Evolutionary conservation across 1,139 yeast species (phyloP).

Genomic region (Geotrichum australiense): DNA sequence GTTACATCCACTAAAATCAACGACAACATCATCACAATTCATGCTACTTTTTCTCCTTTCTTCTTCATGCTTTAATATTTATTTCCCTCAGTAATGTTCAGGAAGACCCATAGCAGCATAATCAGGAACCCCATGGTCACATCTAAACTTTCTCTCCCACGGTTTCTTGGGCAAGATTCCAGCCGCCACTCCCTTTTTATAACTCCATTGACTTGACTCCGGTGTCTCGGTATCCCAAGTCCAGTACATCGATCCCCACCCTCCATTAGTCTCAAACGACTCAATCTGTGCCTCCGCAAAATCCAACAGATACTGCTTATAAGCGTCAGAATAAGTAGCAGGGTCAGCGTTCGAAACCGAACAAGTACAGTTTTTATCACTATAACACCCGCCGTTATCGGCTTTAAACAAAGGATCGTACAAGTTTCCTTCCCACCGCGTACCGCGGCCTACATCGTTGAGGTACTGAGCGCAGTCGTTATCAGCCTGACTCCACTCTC

Average conservation of each 20-base stretch:
- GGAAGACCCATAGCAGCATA: conserved; percentile 28
- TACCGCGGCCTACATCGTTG: conserved; percentile 79
- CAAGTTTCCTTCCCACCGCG: conserved; percentile 62
- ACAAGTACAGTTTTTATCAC: conserved; percentile 29
- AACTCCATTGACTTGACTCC: conserved; percentile 33
- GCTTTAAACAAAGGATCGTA: conserved; percentile 20
- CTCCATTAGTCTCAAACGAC: conserved; percentile 27
- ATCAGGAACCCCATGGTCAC: conserved; percentile 25
- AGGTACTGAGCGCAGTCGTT: conserved; percentile 85
- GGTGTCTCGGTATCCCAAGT: conserved; percentile 34
- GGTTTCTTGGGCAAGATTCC: conserved; percentile 31
- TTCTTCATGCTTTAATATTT: not conserved
- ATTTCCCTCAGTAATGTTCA: conserved; percentile 19
- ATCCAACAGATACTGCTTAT: conserved; percentile 28
- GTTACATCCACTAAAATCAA: no score
- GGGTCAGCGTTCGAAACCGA: conserved; percentile 27
- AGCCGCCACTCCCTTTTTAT: conserved; percentile 29
- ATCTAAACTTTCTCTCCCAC: conserved; percentile 27
- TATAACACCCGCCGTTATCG: conserved; percentile 7
- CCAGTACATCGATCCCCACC: conserved; percentile 36
- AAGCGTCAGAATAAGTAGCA: conserved; percentile 25
- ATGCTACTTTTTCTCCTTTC: not conserved
- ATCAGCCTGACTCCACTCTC: conserved; percentile 88
- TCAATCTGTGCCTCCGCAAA: conserved; percentile 34
- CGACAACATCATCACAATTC: no score